phyloP scores from a whole-genome alignment of 202 grass and related monocot genomes.

The Eragrostis tef region DNA sequence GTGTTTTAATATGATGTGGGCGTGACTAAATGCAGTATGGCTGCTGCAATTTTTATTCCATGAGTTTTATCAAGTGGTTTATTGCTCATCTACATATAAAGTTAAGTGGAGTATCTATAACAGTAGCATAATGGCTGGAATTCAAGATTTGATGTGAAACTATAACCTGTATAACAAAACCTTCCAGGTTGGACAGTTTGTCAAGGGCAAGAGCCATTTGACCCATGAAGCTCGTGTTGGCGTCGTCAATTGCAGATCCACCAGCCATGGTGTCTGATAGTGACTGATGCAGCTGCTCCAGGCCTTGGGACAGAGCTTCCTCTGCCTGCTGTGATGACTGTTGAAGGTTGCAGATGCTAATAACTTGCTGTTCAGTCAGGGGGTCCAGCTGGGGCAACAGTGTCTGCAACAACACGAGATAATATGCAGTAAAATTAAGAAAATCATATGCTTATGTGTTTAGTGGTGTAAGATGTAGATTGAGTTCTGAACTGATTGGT shows the following conservation, averaged over 20 bases:
- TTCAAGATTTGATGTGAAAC: slow-evolving; percentile 23
- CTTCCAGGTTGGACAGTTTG: slow-evolving; percentile 83
- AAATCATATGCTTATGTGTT: background rate
- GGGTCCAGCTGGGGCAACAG: slow-evolving; percentile 76
- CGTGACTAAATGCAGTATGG: slow-evolving; percentile 16
- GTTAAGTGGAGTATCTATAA: slow-evolving; percentile 8
- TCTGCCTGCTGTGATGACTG: slow-evolving; percentile 91
- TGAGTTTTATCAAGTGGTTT: slow-evolving; percentile 14
- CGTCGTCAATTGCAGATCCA: slow-evolving; percentile 52
- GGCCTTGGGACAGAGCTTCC: slow-evolving; percentile 93
- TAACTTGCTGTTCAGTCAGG: slow-evolving; percentile 78
- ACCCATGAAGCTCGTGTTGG: slow-evolving; percentile 71
- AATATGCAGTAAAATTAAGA: slow-evolving; percentile 18
- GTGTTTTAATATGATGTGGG: background rate
- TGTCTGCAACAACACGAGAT: slow-evolving; percentile 54
- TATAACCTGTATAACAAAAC: slow-evolving; percentile 83
- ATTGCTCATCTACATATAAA: slow-evolving; percentile 2
- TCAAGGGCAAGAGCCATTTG: slow-evolving; percentile 81
- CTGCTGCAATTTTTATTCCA: slow-evolving; percentile 24
- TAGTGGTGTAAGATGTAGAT: background rate
- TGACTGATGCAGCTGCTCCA: slow-evolving; percentile 80
- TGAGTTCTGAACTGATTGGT: background rate
- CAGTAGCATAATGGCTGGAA: background rate
- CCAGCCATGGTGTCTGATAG: slow-evolving; percentile 60
- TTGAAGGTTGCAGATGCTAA: slow-evolving; percentile 72